Evolutionary conservation across 257 asterid genomes (phyloP), one percentile per base, ranked within the genome.

Genomic region (Buddleja alternifolia): DNA sequence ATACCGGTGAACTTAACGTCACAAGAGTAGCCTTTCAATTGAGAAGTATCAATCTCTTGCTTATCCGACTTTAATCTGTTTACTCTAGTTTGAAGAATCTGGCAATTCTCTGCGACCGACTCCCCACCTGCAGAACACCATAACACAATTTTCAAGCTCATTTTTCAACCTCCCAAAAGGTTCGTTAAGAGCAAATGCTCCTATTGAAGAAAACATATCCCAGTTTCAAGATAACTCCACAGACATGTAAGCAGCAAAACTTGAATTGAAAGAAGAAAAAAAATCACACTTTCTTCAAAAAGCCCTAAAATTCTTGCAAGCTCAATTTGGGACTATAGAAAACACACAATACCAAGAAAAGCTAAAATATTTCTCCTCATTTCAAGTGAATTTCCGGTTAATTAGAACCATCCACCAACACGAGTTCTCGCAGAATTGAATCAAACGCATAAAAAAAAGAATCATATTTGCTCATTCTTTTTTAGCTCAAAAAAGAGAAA

Each of bases 31-130:
- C 79, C 83, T 85, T 83, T 81, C 80, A 93, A 75, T 59, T 58
- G 70, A 41, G 86, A 77, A 39, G 55, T 57, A 66, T 83, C 92
- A 58, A 89, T 61, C 44, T 72, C 85, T 60, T 77, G 83, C 78
- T 88, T 89, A 67, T 84, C 83, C 8, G 96, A 66, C 72, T 93
- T 93, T 12, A 81, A 83, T 73, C 97, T 75, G 72, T 90, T 93
- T 9, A 93, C 97, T 80, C 96, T 90, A 1, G 97, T 93, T 70
- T 93, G 99, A 54, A 93, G 90, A 74, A 93, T 93, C 84, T 93
- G 99, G 74, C 99, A 93, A 78, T 93, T 90, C 73, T 89, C 96
- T 0, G 84, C 93, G 41, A 84, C 92, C 1, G 97, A 88, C 41
- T 88, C 96, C 58, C 99, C 99, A 58, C 99, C 98, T 93, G 83